Percentiles rank a stretch among this genome's conserved stretches.
These are phyloP conservation scores for Cadophora gregata DNA, from an alignment of 2,329 filamentous ascomycete species.

Conservation along the genomic window DNA sequence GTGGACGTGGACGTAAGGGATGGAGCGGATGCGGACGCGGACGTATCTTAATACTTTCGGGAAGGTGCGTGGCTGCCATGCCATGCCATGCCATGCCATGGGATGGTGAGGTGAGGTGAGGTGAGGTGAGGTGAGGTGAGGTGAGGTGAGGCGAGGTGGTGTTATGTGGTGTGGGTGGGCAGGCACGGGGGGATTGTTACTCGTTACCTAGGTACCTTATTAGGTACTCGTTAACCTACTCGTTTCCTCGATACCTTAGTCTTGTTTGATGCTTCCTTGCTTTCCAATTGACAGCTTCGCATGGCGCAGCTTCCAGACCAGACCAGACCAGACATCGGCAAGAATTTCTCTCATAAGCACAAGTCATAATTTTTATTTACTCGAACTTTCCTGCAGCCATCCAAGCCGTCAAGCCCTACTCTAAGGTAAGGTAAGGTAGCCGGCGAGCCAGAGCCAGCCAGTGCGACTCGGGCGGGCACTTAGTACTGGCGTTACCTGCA, in stretches of 20 bases:
- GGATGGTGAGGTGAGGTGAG: no score
- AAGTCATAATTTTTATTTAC: no score
- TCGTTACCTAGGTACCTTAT: no score
- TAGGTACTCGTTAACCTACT: no score
- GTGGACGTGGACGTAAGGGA: neutral
- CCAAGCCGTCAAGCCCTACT: neutral
- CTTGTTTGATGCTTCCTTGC: neutral
- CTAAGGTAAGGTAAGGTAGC: no score
- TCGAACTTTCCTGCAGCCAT: neutral
- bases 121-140: no score
- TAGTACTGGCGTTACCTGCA: slow-evolving; percentile 5
- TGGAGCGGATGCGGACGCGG: slow-evolving; percentile 9
- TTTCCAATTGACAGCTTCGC: slow-evolving; percentile 9
- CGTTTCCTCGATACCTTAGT: no score
- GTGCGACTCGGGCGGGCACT: neutral
- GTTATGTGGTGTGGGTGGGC: neutral
- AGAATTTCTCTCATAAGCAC: neutral
- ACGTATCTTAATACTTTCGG: slow-evolving; percentile 15
- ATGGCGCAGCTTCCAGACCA: neutral
- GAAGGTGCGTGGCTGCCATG: neutral
- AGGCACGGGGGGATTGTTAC: slow-evolving; percentile 1
- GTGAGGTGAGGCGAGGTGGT: no score
- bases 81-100: no score
- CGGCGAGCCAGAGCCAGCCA: no score
- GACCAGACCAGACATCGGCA: neutral